Conservation (phyloP, 1,284 basidiomycete species). For the Naganishia liquefaciens region DNA sequence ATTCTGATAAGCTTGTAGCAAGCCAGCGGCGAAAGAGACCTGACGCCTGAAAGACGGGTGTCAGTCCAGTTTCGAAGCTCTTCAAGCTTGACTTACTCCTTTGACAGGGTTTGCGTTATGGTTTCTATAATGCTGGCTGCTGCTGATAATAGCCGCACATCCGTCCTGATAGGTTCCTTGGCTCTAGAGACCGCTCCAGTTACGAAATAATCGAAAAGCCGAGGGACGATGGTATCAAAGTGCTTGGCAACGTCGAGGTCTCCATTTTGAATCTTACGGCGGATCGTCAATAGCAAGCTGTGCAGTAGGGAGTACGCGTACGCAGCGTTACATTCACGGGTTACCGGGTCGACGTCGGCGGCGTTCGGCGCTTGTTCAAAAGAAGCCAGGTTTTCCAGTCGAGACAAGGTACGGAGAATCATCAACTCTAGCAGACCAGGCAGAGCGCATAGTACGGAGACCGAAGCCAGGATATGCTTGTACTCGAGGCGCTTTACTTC, state of each 20-base stretch:
- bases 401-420: conserved; percentile 73
- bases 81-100: conserved; percentile 60
- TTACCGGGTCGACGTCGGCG: conserved; percentile 19
- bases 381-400: conserved; percentile 62
- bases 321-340: conserved; percentile 64
- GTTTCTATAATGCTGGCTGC: conserved; percentile 67
- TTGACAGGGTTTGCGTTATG: conserved; percentile 65
- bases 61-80: not conserved
- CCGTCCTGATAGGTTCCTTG: conserved; percentile 56
- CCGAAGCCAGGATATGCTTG: conserved; percentile 69
- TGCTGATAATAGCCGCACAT: conserved; percentile 66
- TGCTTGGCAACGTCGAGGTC: conserved; percentile 77
- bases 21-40: conserved; percentile 59
- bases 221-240: conserved; percentile 69
- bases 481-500: conserved; percentile 63
- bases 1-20: conserved; percentile 64
- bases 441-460: conserved; percentile 73
- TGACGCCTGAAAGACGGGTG: conserved; percentile 55
- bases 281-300: conserved; percentile 66
- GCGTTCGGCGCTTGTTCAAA: conserved; percentile 37
- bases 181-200: conserved; percentile 54
- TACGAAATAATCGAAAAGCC: conserved; percentile 70
- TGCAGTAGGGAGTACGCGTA: conserved; percentile 81
- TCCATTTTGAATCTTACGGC: conserved; percentile 63
- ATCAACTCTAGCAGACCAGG: conserved; percentile 81